Evolutionary conservation across 2,329 filamentous ascomycete species (phyloP).

Genomic region (Neoscytalidium dimidiatum): DNA sequence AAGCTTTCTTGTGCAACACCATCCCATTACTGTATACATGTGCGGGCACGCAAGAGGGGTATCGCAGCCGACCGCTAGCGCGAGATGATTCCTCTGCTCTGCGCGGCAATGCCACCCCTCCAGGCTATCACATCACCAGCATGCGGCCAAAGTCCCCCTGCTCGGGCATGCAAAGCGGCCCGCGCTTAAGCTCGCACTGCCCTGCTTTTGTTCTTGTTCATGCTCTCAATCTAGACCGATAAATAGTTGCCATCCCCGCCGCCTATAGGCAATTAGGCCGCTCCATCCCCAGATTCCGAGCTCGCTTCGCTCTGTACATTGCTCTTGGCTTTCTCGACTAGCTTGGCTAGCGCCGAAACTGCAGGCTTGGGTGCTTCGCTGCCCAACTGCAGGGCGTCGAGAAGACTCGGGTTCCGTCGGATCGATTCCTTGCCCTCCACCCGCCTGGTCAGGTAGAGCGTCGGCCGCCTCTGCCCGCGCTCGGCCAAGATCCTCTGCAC

Average conservation of each 20-base stretch:
- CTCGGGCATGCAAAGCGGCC: not conserved
- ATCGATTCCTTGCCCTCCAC: constrained; percentile 49
- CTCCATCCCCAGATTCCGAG: constrained; percentile 8
- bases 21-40: not conserved
- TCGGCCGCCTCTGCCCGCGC: constrained; percentile 49
- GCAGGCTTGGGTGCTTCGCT: constrained; percentile 35
- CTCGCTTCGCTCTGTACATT: not conserved
- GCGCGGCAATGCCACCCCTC: no score
- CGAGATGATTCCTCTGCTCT: no score
- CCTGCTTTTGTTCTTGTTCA: not conserved
- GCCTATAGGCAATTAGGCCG: constrained; percentile 5
- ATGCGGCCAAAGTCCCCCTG: no score
- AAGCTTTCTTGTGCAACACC: constrained; percentile 15
- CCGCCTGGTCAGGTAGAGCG: constrained; percentile 58
- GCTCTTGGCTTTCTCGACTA: constrained; percentile 38
- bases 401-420: constrained; percentile 30
- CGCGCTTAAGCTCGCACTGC: constrained; percentile 8
- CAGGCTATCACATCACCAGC: no score
- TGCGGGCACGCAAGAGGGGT: not conserved
- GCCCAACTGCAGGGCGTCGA: constrained; percentile 31
- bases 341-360: constrained; percentile 30
- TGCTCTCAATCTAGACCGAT: not conserved
- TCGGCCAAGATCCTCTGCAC: constrained; percentile 67
- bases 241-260: not conserved
- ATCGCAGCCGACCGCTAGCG: no score